phyloP scores from a whole-genome alignment of 1,284 basidiomycete species.

The Naganishia liquefaciens region DNA sequence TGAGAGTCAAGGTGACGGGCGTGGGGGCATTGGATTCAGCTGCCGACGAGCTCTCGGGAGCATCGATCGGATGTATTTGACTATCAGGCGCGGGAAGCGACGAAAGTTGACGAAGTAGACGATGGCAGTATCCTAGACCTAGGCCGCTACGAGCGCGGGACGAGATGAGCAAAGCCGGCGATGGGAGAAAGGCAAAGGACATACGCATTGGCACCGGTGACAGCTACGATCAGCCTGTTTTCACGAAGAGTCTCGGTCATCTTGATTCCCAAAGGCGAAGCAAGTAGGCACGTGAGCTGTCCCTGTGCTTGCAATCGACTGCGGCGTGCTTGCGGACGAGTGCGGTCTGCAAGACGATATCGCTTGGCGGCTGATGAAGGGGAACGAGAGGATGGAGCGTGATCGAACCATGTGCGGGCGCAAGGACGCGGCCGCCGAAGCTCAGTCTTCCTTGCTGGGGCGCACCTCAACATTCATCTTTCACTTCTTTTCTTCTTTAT shows the following conservation, averaged over 20 bases:
- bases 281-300: no score
- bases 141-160: slow-evolving; percentile 63
- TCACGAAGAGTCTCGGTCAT: neutral
- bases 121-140: slow-evolving; percentile 79
- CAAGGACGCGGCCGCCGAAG: no score
- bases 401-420: no score
- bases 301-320: no score
- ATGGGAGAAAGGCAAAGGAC: slow-evolving; percentile 35
- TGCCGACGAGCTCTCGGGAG: slow-evolving; percentile 46
- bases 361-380: no score
- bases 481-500: no score
- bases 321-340: no score
- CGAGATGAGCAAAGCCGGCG: neutral
- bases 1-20: slow-evolving; percentile 66
- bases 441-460: no score
- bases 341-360: no score
- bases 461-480: no score
- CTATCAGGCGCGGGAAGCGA: slow-evolving; percentile 41
- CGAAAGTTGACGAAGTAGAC: slow-evolving; percentile 71
- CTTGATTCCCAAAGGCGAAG: neutral
- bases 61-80: slow-evolving; percentile 35
- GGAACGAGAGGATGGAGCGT: no score
- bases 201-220: slow-evolving; percentile 70
- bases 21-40: slow-evolving; percentile 56
- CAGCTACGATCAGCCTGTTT: slow-evolving; percentile 59